A percentile compares a stretch with the other conserved stretches of the same genome.
phyloP scores from a whole-genome alignment of 1,284 basidiomycete species.

The Marasmius sp. region DNA sequence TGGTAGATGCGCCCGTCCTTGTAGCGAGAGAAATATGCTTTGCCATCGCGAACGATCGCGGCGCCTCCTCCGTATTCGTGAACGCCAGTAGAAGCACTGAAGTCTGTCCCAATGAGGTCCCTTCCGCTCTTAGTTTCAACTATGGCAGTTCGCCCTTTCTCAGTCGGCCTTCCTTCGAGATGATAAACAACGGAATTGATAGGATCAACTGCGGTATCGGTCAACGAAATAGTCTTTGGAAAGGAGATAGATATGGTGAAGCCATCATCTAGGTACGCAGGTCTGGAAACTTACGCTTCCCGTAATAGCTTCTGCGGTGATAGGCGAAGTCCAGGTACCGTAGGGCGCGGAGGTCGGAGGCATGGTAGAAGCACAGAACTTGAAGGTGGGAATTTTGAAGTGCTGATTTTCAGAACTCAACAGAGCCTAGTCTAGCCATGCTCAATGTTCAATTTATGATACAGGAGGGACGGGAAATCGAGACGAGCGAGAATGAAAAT shows the following conservation, averaged over 20 bases:
- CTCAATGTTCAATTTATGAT: too few relatives aligned
- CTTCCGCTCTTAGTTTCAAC: slow-evolving; percentile 45
- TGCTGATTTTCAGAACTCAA: too few relatives aligned
- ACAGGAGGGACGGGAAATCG: too few relatives aligned
- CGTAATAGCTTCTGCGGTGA: slow-evolving; percentile 53
- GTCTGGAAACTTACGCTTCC: slow-evolving; percentile 42
- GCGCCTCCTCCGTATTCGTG: slow-evolving; percentile 62
- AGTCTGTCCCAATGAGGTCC: slow-evolving; percentile 46
- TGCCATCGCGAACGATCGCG: slow-evolving; percentile 46
- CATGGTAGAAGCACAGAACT: background rate
- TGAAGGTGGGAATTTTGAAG: background rate
- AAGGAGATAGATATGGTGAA: slow-evolving; percentile 30
- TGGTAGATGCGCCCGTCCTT: slow-evolving; percentile 51
- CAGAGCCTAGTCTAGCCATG: too few relatives aligned
- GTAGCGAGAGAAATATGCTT: slow-evolving; percentile 58
- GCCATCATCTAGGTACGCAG: background rate
- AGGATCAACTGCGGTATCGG: slow-evolving; percentile 56
- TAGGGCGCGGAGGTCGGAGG: slow-evolving; percentile 40
- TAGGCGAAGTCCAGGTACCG: slow-evolving; percentile 62
- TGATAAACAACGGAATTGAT: slow-evolving; percentile 55
- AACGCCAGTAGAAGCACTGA: slow-evolving; percentile 55
- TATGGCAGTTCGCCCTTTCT: slow-evolving; percentile 57
- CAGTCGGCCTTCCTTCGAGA: slow-evolving; percentile 60
- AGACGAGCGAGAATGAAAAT: too few relatives aligned
- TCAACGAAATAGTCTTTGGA: slow-evolving; percentile 7